Percentiles rank a stretch among this genome's conserved stretches.
These are phyloP conservation scores for Coelastrella sp. DNA, from an alignment of 139 green algal species.

Conservation along the genomic window DNA sequence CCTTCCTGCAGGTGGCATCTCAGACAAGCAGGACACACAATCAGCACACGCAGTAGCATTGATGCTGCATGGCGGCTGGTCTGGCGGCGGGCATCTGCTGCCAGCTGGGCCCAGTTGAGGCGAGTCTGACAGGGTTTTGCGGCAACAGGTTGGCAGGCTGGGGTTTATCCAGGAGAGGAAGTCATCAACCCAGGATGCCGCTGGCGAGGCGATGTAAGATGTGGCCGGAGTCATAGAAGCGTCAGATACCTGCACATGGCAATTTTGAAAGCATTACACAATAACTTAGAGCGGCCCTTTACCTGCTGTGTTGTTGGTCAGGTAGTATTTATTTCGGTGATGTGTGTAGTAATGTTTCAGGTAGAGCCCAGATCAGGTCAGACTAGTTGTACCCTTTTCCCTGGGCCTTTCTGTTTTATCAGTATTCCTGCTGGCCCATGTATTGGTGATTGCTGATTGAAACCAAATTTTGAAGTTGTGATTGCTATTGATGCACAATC, in stretches of 20 bases:
- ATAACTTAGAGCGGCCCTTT: too few species aligned
- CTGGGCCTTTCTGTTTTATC: too few species aligned
- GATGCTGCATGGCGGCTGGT: slow-evolving; percentile 75
- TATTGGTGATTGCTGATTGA: too few species aligned
- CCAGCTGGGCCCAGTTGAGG: slow-evolving; percentile 11
- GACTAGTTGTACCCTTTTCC: too few species aligned
- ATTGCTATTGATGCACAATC: too few species aligned
- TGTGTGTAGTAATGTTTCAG: too few species aligned
- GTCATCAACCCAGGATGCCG: slow-evolving; percentile 95
- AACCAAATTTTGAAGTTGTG: too few species aligned
- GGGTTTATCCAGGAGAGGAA: slow-evolving; percentile 91
- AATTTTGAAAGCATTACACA: too few species aligned
- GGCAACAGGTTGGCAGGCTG: slow-evolving; percentile 59
- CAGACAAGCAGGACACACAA: slow-evolving; percentile 75
- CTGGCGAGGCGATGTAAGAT: slow-evolving; percentile 74
- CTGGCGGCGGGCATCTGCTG: slow-evolving; percentile 75
- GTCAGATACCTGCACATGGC: slow-evolving; percentile 44
- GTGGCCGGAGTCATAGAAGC: slow-evolving; percentile 38
- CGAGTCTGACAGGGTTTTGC: background rate
- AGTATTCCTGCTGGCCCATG: too few species aligned
- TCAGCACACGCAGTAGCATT: slow-evolving; percentile 60
- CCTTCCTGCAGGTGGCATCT: slow-evolving; percentile 47
- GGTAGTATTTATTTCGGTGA: too few species aligned
- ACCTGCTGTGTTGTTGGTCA: too few species aligned
- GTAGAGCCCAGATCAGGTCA: too few species aligned